Conservation (phyloP, 495 filamentous ascomycete genomes). For the Gamarada debralockiae region DNA sequence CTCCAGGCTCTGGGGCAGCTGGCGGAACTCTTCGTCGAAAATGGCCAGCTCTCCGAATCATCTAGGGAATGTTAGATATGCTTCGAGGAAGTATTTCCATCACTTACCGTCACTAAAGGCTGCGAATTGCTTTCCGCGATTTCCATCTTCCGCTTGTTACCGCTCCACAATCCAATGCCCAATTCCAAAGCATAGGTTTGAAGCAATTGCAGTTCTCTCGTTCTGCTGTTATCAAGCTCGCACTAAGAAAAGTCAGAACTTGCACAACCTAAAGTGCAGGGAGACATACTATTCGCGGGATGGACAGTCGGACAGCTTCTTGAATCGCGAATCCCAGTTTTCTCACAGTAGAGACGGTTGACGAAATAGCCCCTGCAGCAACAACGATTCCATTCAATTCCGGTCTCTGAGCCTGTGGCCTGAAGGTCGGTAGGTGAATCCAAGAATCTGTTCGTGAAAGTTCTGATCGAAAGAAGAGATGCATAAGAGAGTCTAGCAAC, state of each 20-base stretch:
- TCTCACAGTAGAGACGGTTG: conserved; percentile 50
- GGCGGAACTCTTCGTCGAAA: conserved; percentile 7
- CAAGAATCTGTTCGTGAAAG: conserved; percentile 45
- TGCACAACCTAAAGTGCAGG: no score
- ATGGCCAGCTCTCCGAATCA: conserved; percentile 28
- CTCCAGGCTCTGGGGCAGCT: neutral
- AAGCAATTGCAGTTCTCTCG: conserved; percentile 48
- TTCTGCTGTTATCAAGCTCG: conserved; percentile 54
- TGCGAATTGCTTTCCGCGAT: conserved; percentile 59
- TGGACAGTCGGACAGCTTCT: conserved; percentile 51
- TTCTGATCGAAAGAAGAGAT: conserved; percentile 54
- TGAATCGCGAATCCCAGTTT: conserved; percentile 61
- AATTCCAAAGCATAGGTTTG: conserved; percentile 52
- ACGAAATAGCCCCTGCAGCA: conserved; percentile 51
- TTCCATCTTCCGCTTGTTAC: conserved; percentile 63
- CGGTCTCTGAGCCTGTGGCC: conserved; percentile 43
- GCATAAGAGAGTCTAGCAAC: conserved; percentile 55
- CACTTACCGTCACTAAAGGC: conserved; percentile 45
- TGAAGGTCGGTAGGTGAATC: conserved; percentile 56
- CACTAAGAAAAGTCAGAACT: conserved; percentile 35
- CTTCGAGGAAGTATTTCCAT: no score
- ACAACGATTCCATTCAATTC: conserved; percentile 53
- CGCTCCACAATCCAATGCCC: conserved; percentile 63
- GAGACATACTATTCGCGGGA: conserved; percentile 44
- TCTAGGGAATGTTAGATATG: no score